Evolutionary conservation across 176 grass and related monocot species (phyloP), one percentile per base, ranked within the genome.

Genomic region (Zizania latifolia): DNA sequence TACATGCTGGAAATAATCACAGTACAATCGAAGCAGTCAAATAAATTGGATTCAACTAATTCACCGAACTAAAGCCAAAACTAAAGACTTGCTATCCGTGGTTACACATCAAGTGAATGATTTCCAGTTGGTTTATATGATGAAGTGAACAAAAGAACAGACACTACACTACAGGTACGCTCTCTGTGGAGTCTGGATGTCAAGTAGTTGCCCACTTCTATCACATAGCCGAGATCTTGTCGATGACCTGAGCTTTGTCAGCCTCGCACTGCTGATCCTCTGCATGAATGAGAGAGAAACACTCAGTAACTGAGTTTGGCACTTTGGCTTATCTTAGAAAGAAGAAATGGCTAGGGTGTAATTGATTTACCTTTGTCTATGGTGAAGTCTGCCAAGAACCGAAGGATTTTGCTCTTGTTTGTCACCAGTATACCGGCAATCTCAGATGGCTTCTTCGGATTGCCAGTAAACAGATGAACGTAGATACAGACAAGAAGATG

Each of bases 351-450:
- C 4, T 9, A 9, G n/a, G 1, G 1, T 74, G 11, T 0, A 48
- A 17, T 23, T 26, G 4, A 28, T 15, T 84, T 74, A 85, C 90
- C 86, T 84, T 86, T 92, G 12, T 86, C 86, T 19, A 58, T 17
- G 1, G 62, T 74, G 53, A 92, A 92, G 8, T 74, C 86, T n/a
- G 28, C 59, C 16, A 92, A 51, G 58, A 92, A 83, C 40, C 83
- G 78, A 30, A 92, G 66, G 46, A 92, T 77, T 59, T 92, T 92
- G 45, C 43, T 83, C 41, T 61, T 92, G 71, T 92, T 92, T 21
- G 90, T 53, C 40, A 72, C 50, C 19, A 92, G 75, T 86, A 86
- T 86, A 26, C 43, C 44, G 8, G 10, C 26, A 30, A 92, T 89
- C 71, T 86, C 90, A 38, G 71, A 54, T 36, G 90, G 86, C 50